Base-by-base conservation (phyloP, 805 yeast genomes). In the Teunomyces pallodes region DNA sequence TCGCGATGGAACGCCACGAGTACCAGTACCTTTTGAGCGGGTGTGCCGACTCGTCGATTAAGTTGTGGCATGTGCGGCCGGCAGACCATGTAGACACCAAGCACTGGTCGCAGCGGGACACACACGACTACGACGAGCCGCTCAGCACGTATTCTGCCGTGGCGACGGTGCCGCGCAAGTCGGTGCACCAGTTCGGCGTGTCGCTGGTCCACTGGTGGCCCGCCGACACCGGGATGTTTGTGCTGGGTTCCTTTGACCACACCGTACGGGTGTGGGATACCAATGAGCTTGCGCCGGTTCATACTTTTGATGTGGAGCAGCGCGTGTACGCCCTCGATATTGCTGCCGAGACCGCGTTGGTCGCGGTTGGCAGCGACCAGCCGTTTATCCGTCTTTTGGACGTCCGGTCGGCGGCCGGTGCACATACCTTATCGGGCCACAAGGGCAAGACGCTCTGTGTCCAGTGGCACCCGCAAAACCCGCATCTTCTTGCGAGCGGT, bases 121-220 rank as follows among this genome's bases (percentile, higher is more conserved):
- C 59, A 29, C 61, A 62, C 48, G 76, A 72, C 16, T 61, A 69
- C 26, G 67, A 74, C 31, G 53, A 64, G 13, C 63, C 72, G 3
- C 56, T 60, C 54, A 43, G 60, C 4, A 51, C 69, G 8, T 66
- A 50, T 30, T 14, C 51, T 4, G 51, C 53, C 13, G 30, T 72
- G 4, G 76, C 72, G 4, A 59, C 72, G 4, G 54, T 73, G 3
- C 76, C 76, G 0, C 57, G 72, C 17, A 67, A 64, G 44, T 44
- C 72, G 5, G 73, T 64, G 12, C 97, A 91, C 60, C 62, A 69
- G 14, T 89, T 75, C 61, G 96, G 96, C 0, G 74, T 91, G 0
- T 86, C 96, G 0, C 67, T 80, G 12, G 71, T 88, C 0, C 73
- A 77, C 56, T 91, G 97, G 97, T 92, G 96, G 92, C 90, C 94